Percentiles rank a stretch among this genome's conserved stretches.
These are phyloP conservation scores for Sclerotiophoma versabilis DNA, from an alignment of 2,329 filamentous ascomycete species.

Conservation along the genomic window DNA sequence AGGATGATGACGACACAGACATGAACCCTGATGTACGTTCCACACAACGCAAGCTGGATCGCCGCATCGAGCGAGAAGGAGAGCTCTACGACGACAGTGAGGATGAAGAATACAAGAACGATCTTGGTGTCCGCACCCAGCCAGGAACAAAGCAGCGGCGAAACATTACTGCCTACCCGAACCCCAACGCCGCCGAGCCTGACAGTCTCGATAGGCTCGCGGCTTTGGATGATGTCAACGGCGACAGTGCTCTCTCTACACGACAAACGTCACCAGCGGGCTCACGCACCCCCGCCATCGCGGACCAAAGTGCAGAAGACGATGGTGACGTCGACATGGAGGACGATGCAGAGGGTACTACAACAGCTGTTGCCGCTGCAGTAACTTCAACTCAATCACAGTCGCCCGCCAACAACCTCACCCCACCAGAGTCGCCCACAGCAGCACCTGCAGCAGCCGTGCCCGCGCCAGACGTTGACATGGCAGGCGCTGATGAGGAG, in stretches of 20 bases:
- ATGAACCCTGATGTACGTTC: slow-evolving; percentile 83
- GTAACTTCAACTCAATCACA: slow-evolving; percentile 29
- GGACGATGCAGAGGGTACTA: slow-evolving; percentile 27
- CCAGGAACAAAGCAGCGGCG: slow-evolving; percentile 57
- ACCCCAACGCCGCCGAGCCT: slow-evolving; percentile 55
- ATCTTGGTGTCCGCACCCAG: slow-evolving; percentile 73
- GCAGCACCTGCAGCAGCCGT: slow-evolving; percentile 17
- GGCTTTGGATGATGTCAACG: slow-evolving; percentile 39
- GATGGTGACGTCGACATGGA: slow-evolving; percentile 50
- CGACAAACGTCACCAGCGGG: slow-evolving; percentile 36
- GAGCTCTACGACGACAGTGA: slow-evolving; percentile 80
- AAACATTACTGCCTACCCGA: slow-evolving; percentile 68
- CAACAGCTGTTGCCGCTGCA: slow-evolving; percentile 20
- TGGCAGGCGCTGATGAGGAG: slow-evolving; percentile 34
- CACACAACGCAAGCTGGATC: slow-evolving; percentile 83
- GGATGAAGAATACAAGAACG: slow-evolving; percentile 79
- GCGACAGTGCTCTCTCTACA: slow-evolving; percentile 40
- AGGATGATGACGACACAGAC: slow-evolving; percentile 79
- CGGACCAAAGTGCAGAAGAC: slow-evolving; percentile 35
- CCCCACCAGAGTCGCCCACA: slow-evolving; percentile 47
- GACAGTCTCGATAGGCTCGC: slow-evolving; percentile 38
- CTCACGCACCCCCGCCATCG: slow-evolving; percentile 39
- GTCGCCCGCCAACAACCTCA: slow-evolving; percentile 43
- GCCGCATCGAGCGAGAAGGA: slow-evolving; percentile 75
- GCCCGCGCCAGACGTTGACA: slow-evolving; percentile 40